A percentile compares a stretch with the other conserved stretches of the same genome.
phyloP scores from a whole-genome alignment of 2,329 filamentous ascomycete species.

The Cadophora luteo-olivacea region DNA sequence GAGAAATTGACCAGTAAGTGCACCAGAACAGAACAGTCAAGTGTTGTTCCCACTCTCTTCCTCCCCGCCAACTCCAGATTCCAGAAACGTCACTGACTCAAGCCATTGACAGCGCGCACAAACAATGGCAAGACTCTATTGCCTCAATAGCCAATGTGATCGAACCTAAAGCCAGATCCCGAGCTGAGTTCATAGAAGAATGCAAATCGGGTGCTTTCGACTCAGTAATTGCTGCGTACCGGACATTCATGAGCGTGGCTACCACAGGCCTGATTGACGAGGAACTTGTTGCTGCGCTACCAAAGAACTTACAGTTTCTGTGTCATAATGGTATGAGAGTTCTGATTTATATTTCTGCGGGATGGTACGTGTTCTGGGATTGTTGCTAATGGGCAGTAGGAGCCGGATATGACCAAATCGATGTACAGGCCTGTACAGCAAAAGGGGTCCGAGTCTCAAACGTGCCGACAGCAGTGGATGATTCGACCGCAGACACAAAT shows the following conservation, averaged over 20 bases:
- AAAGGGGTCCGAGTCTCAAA: slow-evolving; percentile 77
- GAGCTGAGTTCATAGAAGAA: slow-evolving; percentile 73
- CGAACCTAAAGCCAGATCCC: slow-evolving; percentile 63
- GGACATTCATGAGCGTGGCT: slow-evolving; percentile 69
- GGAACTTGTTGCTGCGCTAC: slow-evolving; percentile 68
- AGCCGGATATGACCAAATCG: slow-evolving; percentile 86
- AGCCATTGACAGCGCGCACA: slow-evolving; percentile 60
- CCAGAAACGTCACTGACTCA: slow-evolving; percentile 13
- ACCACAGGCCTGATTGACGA: slow-evolving; percentile 75
- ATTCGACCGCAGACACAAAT: slow-evolving; percentile 81
- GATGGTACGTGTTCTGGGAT: not conserved
- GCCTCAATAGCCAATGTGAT: slow-evolving; percentile 69
- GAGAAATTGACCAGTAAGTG: slow-evolving; percentile 67
- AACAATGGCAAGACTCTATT: slow-evolving; percentile 65
- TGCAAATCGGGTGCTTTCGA: slow-evolving; percentile 70
- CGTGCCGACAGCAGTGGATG: slow-evolving; percentile 80
- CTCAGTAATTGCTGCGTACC: slow-evolving; percentile 68
- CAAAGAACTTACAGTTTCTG: slow-evolving; percentile 60
- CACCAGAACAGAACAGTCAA: slow-evolving; percentile 19
- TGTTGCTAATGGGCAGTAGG: slow-evolving; percentile 51
- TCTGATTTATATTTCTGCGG: not conserved
- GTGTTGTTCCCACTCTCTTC: slow-evolving; percentile 1
- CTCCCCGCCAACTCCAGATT: not conserved
- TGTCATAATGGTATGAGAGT: slow-evolving; percentile 61
- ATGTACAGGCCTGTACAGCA: slow-evolving; percentile 73